phyloP scores from a whole-genome alignment of 2,329 filamentous ascomycete species.

The Exophiala aquamarina region DNA sequence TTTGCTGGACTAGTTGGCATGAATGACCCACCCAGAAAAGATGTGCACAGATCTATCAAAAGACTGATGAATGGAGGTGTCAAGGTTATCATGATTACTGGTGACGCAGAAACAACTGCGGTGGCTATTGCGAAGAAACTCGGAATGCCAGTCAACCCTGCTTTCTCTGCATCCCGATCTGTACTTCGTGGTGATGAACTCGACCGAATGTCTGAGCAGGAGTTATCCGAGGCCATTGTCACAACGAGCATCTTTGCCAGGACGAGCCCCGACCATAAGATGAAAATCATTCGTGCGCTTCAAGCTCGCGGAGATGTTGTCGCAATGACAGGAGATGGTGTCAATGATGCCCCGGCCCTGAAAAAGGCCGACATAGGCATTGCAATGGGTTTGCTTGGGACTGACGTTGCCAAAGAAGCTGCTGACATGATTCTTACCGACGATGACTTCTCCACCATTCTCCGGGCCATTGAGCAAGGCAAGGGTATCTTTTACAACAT shows the following conservation, averaged over 20 bases:
- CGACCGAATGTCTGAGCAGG: constrained; percentile 84
- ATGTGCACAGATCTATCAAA: constrained; percentile 84
- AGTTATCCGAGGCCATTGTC: constrained; percentile 79
- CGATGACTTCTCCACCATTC: constrained; percentile 86
- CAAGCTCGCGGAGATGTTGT: constrained; percentile 94
- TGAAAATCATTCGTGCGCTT: constrained; percentile 91
- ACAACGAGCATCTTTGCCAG: constrained; percentile 93
- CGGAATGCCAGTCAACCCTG: constrained; percentile 76
- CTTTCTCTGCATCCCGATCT: constrained; percentile 52
- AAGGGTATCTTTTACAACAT: constrained; percentile 99
- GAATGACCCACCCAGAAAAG: constrained; percentile 91
- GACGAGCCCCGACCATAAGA: constrained; percentile 94
- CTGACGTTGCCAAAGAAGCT: constrained; percentile 94
- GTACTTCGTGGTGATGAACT: constrained; percentile 88
- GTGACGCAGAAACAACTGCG: constrained; percentile 91
- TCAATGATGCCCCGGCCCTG: constrained; percentile 93
- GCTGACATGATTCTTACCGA: constrained; percentile 86
- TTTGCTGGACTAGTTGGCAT: constrained; percentile 95
- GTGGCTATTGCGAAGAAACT: constrained; percentile 90
- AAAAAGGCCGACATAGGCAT: constrained; percentile 99
- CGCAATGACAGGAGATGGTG: constrained; percentile 97
- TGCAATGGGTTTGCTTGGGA: constrained; percentile 91
- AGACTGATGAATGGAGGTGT: constrained; percentile 91
- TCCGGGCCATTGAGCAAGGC: constrained; percentile 95
- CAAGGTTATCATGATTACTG: constrained; percentile 98